Percentiles rank a stretch among this genome's conserved stretches.
phyloP scores from a whole-genome alignment of 495 filamentous ascomycete genomes.

The Penicillium bialowiezense region DNA sequence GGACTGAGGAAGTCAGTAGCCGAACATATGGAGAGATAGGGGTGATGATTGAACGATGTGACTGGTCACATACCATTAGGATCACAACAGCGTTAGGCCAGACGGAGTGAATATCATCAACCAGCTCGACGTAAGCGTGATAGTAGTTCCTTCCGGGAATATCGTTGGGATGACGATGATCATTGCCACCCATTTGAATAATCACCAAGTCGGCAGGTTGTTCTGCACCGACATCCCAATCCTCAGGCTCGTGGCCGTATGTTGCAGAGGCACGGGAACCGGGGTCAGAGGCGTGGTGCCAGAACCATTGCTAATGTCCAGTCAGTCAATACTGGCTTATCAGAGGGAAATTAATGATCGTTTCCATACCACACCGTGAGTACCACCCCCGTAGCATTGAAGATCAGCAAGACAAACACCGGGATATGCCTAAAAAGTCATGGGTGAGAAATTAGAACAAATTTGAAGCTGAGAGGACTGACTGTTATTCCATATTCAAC shows the following conservation, averaged over 20 bases:
- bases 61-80: conserved; percentile 48
- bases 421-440: conserved; percentile 45
- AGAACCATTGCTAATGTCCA: conserved; percentile 53
- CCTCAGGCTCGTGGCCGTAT: conserved; percentile 54
- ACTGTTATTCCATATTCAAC: conserved; percentile 61
- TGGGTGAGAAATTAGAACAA: not conserved
- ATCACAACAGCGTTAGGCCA: conserved; percentile 63
- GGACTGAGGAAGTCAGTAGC: conserved; percentile 35
- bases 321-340: conserved; percentile 5
- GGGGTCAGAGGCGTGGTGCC: conserved; percentile 63
- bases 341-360: too few relatives aligned
- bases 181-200: conserved; percentile 69
- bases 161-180: conserved; percentile 58
- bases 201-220: conserved; percentile 63
- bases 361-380: conserved; percentile 35
- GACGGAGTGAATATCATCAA: conserved; percentile 57
- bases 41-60: not conserved
- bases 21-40: not conserved
- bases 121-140: conserved; percentile 55
- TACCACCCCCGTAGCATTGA: conserved; percentile 50
- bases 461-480: not conserved
- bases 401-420: conserved; percentile 60
- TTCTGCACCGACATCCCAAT: conserved; percentile 58
- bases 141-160: conserved; percentile 52
- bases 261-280: conserved; percentile 47